phyloP scores from a whole-genome alignment of 2,329 filamentous ascomycete genomes.

The Trichophyton benhamiae region DNA sequence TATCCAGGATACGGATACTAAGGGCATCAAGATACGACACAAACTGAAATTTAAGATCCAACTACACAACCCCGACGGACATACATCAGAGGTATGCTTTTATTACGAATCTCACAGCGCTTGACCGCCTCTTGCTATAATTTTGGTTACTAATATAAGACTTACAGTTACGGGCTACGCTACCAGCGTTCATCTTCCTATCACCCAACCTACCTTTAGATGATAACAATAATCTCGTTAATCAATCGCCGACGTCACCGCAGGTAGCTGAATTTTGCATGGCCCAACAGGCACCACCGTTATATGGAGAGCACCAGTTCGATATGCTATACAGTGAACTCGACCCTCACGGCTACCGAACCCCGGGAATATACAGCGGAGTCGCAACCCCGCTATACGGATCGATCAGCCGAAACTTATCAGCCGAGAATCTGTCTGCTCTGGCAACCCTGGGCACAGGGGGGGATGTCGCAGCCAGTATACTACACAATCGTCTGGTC shows the following conservation, averaged over 20 bases:
- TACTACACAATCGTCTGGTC: constrained; percentile 56
- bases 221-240: constrained; percentile 68
- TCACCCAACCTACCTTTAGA: constrained; percentile 85
- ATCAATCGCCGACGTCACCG: constrained; percentile 43
- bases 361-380: constrained; percentile 53
- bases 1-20: constrained; percentile 77
- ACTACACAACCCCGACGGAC: constrained; percentile 86
- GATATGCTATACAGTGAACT: constrained; percentile 86
- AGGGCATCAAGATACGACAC: constrained; percentile 83
- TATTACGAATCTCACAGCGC: not conserved
- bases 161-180: constrained; percentile 63
- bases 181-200: constrained; percentile 88
- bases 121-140: not conserved
- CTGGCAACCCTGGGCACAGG: constrained; percentile 30
- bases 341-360: constrained; percentile 69
- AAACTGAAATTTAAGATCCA: constrained; percentile 86
- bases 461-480: constrained; percentile 47
- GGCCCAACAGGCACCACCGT: constrained; percentile 65
- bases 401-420: constrained; percentile 61
- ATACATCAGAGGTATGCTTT: constrained; percentile 65
- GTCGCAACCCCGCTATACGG: constrained; percentile 64
- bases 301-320: constrained; percentile 79
- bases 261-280: constrained; percentile 42
- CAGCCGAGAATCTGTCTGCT: constrained; percentile 63
- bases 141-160: constrained; percentile 14